Conservation (phyloP, 495 filamentous ascomycete species). For the Lasiosphaeris hirsuta region DNA sequence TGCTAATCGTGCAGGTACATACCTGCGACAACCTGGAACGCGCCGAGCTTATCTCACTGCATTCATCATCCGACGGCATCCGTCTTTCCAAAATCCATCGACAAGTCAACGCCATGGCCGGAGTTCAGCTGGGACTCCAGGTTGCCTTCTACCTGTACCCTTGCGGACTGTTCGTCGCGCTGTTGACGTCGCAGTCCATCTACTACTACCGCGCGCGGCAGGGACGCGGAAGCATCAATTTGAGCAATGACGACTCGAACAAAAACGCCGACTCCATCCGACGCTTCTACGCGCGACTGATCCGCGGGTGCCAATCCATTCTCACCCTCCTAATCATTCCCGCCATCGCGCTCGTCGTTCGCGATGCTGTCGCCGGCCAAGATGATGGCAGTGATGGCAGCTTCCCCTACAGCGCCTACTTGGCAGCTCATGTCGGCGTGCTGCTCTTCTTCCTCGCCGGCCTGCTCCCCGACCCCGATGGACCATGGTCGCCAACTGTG, state of each 20-base stretch:
- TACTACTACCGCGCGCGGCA: slow-evolving; percentile 23
- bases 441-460: slow-evolving; percentile 33
- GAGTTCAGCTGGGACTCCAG: slow-evolving; percentile 25
- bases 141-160: slow-evolving; percentile 34
- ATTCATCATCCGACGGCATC: no score
- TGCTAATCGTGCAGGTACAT: no score
- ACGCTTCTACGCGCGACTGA: slow-evolving; percentile 27
- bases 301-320: slow-evolving; percentile 24
- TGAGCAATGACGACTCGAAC: slow-evolving; percentile 12
- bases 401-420: slow-evolving; percentile 33
- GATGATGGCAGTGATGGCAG: slow-evolving; percentile 13
- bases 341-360: slow-evolving; percentile 24
- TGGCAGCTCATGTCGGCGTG: slow-evolving; percentile 26
- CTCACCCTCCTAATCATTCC: slow-evolving; percentile 26
- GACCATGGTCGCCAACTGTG: slow-evolving; percentile 30
- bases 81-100: no score
- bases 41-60: no score
- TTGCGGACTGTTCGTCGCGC: slow-evolving; percentile 24
- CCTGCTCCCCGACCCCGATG: slow-evolving; percentile 34
- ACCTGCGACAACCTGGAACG: no score
- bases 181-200: slow-evolving; percentile 26
- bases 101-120: slow-evolving; percentile 27
- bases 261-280: slow-evolving; percentile 21
- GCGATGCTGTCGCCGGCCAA: slow-evolving; percentile 19
- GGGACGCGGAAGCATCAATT: slow-evolving; percentile 6